Base-by-base conservation (phyloP, 148 eudicot species). In the Chenopodium album region DNA sequence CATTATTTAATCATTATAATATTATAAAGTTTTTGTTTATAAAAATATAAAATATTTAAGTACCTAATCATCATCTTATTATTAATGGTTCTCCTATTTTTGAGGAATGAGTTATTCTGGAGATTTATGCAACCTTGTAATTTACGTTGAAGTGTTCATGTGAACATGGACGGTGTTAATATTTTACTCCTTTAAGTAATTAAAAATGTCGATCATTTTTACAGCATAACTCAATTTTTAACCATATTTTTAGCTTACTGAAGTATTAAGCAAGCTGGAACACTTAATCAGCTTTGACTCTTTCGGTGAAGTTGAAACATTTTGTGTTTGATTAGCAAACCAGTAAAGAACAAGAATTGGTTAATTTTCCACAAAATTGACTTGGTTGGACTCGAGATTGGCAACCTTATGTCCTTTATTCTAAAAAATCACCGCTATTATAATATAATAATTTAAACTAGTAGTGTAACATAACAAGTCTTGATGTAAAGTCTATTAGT, bases 61-160 rank as follows among this genome's bases (percentile, higher is more conserved):
- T 56, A 71, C 67, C 64, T 80, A 64, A 71, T 76, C 37, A 84
- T 32, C 28, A 76, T 37, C 0, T 71, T 76, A 56, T 77, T 50
- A 64, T 44, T 77, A 37, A 64, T 80, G 67, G 29, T 12, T 47
- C 47, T 52, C 78, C 74, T 71, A 77, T 26, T 77, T 52, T 71
- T 76, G 81, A 80, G 78, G 78, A 84, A 31, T 76, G 65, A 13
- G 66, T 75, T 62, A 47, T 84, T 80, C 76, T 84, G 44, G 86
- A 48, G 81, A 81, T 73, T 81, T 81, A 81, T 86, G 83, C 73
- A 81, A 50, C 12, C 80, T 77, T 75, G 77, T 48, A 68, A 54
- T 17, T 73, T 69, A 69, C 81, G 74, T 68, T 72, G 69, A 66
- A 54, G 69, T 74, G 22, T 79, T 56, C 86, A 84, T 82, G 86